Evolutionary conservation across 306 rosid genomes (phyloP), one percentile per base, ranked within the genome.

Genomic region (Cyamopsis tetragonoloba): DNA sequence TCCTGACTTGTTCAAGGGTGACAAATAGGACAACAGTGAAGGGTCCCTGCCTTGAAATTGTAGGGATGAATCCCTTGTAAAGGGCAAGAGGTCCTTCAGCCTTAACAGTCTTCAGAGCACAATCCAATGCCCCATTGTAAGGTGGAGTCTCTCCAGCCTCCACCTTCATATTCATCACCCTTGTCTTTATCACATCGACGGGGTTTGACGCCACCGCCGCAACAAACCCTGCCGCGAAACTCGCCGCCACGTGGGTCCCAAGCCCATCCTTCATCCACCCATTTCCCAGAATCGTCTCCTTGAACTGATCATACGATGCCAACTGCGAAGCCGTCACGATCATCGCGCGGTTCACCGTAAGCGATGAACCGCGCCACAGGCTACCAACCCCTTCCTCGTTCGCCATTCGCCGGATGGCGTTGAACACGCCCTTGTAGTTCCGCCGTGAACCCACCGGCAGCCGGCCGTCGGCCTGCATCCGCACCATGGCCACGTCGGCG

Each of bases 391-490:
- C 97, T 18, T 91, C 97, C 10, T 83, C 59, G 35, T 64, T 82
- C 7, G 86, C 35, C 95, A 91, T 91, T 0, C 80, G 56, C 14
- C 70, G 7, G 11, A 91, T 88, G 6, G 97, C 96, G 27, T 91
- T 96, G 27, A 72, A 64, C 7, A 86, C 96, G 62, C 95, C 71
- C n/a, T 66, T 72, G 81, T 91, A 91, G 58, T 88, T 83, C 31
- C 97, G 88, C 6, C 89, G 82, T 53, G 85, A 83, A 24, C 37
- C 72, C 22, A 9, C 67, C 41, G 96, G 95, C 12, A 85, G 86
- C n/a, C 96, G 30, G 0, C 97, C 97, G 18, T 89, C 97, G 12
- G 97, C 97, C 58, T 91, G 97, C 97, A 91, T 91, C 1, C 96
- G 70, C 18, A 91, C 97, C 97, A 88, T 91, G 0, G 97, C 97